Evolutionary conservation across 2,329 filamentous ascomycete species (phyloP), one percentile per base, ranked within the genome.

Genomic region (Coniosporium tulheliwenetii): DNA sequence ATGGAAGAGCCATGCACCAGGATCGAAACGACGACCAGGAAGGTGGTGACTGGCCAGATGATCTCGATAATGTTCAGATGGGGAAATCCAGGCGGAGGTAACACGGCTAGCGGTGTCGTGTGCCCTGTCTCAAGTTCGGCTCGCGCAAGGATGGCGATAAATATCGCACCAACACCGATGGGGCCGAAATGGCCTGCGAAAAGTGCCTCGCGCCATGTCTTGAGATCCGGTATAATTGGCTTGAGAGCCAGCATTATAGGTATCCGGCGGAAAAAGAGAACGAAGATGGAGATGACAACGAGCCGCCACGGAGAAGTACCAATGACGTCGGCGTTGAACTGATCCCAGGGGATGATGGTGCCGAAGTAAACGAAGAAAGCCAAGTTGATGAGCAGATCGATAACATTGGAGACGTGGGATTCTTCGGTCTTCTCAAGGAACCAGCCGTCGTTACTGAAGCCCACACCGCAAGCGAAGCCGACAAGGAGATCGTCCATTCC

Each of bases 401-500:
- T 98, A 57, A 98, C 91, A 75, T 98, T 96, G 59, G 89, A 96
- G 8, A 98, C 91, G 58, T 96, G 91, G 0, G 91, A 89, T 61
- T 98, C 91, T 57, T 98, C 91, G 0, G 91, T 98, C 69, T 95
- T 95, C 55, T 95, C 84, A 12, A 84, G 83, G 53, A 98, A 98
- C 91, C 91, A 98, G 48, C 91, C 91, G 56, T 98, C 91, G 60
- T 98, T 98, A 51, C 87, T 95, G 67, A 98, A 98, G 41, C 91
- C 91, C n/a, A 98, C 91, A 43, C 91, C 91, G 41, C 84, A 85
- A 10, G 89, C 80, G 54, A 98, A 98, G 33, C 91, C 91, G 33
- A 98, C 85, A 3, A 98, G 74, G 39, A 98, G 65, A 60, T 98
- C 91, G 58, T 98, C 91, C 52, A 95, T 71, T 39, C 91, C 91